Conservation (phyloP, 2,329 filamentous ascomycete genomes). For the Aspergillus fischeri region DNA sequence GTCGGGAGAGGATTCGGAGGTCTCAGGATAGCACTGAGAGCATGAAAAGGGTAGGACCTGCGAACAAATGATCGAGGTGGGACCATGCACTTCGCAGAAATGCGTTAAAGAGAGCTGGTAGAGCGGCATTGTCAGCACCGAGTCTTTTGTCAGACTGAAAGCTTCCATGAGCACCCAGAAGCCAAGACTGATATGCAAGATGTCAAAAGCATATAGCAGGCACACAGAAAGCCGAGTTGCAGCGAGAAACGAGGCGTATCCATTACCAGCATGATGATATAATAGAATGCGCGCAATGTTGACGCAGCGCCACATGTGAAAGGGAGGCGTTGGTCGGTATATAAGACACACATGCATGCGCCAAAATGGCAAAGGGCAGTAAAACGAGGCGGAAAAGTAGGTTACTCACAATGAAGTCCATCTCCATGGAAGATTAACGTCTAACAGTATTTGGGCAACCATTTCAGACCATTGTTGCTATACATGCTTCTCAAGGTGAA, state of each 20-base stretch:
- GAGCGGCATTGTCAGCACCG: not conserved
- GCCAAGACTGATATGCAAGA: not conserved
- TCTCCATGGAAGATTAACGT: slow-evolving; percentile 27
- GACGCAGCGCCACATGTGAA: slow-evolving; percentile 11
- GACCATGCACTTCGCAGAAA: slow-evolving; percentile 61
- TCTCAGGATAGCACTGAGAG: slow-evolving; percentile 46
- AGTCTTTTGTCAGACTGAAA: slow-evolving; percentile 3
- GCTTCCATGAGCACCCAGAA: slow-evolving; percentile 1
- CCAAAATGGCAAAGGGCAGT: slow-evolving; percentile 1
- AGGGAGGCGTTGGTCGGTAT: not conserved
- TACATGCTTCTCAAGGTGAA: slow-evolving; percentile 27
- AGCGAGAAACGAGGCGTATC: not conserved
- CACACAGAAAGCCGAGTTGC: not conserved
- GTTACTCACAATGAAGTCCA: slow-evolving; percentile 45
- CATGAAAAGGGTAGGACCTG: slow-evolving; percentile 55
- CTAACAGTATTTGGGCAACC: slow-evolving; percentile 21
- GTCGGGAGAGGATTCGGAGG: slow-evolving; percentile 38
- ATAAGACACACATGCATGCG: not conserved
- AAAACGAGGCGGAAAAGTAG: slow-evolving; percentile 1
- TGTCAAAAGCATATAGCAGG: not conserved
- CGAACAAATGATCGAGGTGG: slow-evolving; percentile 59
- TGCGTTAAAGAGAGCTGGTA: slow-evolving; percentile 57
- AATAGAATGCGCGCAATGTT: slow-evolving; percentile 4
- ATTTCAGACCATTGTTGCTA: slow-evolving; percentile 29
- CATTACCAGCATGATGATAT: not conserved